Base-by-base conservation (phyloP, 1,139 yeast species). In the Blastobotrys malaysiensis region DNA sequence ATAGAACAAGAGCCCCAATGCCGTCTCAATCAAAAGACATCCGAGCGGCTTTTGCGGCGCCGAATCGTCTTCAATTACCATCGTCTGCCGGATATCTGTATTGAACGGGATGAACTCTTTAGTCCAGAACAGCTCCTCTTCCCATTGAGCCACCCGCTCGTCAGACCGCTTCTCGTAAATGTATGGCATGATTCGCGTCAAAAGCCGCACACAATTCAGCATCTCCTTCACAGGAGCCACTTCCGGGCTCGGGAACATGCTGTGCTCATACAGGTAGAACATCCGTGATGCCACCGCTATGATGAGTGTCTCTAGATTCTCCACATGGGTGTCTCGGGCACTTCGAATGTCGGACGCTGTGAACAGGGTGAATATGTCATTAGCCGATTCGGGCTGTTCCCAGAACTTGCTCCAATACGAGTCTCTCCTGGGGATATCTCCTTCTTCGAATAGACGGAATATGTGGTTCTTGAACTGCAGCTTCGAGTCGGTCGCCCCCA, bases 401-500 rank as follows among this genome's bases (percentile, higher is more conserved):
- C 80, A 80, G 63, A 73, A 79, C 62, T 66, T 68, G 22, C 66
- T 67, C 90, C 95, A 88, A 67, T 74, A 84, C 1, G 68, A 63
- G 57, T 82, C 82, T 31, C 72, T 69, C 1, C 67, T 64, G 0
- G 80, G 72, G 18, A 84, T 76, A 21, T 78, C 67, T 1, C 64
- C 57, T 20, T 59, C 78, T 56, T 84, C 90, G 11, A 86, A 83
- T 43, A 89, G 75, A 60, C 77, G 76, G 65, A 79, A 77, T 60
- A 89, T 78, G 61, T 83, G 88, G 62, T 78, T 78, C 67, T 81
- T 83, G 66, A 81, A 80, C 55, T 76, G 73, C 39, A 80, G 72
- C 62, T 78, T 84, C 22, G 91, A 87, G 57, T 88, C 95, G 18
- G 84, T 74, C 36, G 85, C 79, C 48, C 85, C 90, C 96, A 88